Evolutionary conservation across 2,329 filamentous ascomycete species (phyloP), one percentile per base, ranked within the genome.

Genomic region (Akanthomyces uredinophilus): DNA sequence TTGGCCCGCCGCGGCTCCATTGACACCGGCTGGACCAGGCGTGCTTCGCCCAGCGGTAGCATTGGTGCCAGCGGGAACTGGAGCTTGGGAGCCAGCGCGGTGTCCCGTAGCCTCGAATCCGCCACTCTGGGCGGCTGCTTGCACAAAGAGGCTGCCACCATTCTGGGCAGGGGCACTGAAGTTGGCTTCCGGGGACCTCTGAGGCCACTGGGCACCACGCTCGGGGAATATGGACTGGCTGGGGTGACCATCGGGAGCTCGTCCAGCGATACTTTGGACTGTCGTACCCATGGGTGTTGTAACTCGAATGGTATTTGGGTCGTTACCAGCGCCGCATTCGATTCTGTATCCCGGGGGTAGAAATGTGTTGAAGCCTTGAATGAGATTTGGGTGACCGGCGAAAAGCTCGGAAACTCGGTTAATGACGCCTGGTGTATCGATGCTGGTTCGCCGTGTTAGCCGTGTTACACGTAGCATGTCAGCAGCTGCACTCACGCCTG

Each of bases 301-400:
- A 18, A 99, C 95, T 66, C 96, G 84, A 66, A 99, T 99, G 4
- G 92, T 92, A 72, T 97, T 96, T 1, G 94, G 94, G 70, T 98
- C 94, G 66, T 96, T 94, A 39, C 92, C 92, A 18, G 91, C 88
- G 35, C 94, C 94, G 70, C 95, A 99, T 73, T 99, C 95, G 64
- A 99, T 99, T 63, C 95, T 85, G 73, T 99, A 99, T 2, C 95
- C 93, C 0, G 93, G 93, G 4, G 95, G 95, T 10, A 99, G 79
- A 73, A 99, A 99, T 0, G 95, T 99, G 72, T 99, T 99, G 74
- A 99, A 99, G 0, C 95, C 95, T 75, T 98, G 94, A 54, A 99
- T 98, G 29, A 96, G 83, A 71, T 91, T 95, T 3, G 95, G 95
- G 70, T 99, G 94, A 3, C 95, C 95, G 24, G 94, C 93, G 72